Conservation (phyloP, 352 stramenopile genomes). For the Pythium brassicae region DNA sequence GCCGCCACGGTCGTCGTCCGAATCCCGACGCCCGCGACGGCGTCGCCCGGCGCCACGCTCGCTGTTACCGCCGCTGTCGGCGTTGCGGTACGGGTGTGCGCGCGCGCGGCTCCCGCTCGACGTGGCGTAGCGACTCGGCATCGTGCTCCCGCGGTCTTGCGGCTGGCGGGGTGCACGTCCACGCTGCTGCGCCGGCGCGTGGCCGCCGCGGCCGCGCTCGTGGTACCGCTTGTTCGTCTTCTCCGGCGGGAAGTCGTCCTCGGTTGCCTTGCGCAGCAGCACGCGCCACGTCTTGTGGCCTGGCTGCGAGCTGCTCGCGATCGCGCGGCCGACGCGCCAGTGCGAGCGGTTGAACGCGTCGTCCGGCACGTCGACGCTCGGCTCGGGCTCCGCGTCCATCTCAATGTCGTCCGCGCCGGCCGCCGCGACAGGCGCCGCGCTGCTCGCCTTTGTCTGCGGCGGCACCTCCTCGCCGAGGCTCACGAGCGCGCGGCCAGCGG, state of each 20-base stretch:
- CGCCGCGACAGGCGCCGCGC: background rate
- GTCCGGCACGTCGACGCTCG: slow-evolving; percentile 34
- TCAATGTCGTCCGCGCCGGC: slow-evolving; percentile 41
- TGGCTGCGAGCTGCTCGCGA: slow-evolving; percentile 48
- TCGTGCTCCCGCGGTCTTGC: slow-evolving; percentile 18
- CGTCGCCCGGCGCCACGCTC: slow-evolving; percentile 12
- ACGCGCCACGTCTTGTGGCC: slow-evolving; percentile 66
- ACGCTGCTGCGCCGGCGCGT: slow-evolving; percentile 18
- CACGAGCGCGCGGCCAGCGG: slow-evolving; percentile 56
- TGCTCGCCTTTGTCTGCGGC: slow-evolving; percentile 27
- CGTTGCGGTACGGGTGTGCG: slow-evolving; percentile 38
- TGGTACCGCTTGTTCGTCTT: slow-evolving; percentile 77
- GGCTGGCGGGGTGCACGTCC: slow-evolving; percentile 8
- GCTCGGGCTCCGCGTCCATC: slow-evolving; percentile 36
- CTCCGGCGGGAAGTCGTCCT: slow-evolving; percentile 76
- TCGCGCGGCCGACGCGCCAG: slow-evolving; percentile 50
- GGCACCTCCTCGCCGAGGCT: slow-evolving; percentile 49
- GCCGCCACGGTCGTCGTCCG: slow-evolving; percentile 15
- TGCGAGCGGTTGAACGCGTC: slow-evolving; percentile 57
- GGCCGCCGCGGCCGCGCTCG: slow-evolving; percentile 23
- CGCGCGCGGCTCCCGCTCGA: slow-evolving; percentile 19
- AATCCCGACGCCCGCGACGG: slow-evolving; percentile 4
- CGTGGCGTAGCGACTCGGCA: slow-evolving; percentile 25
- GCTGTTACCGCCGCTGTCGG: slow-evolving; percentile 18
- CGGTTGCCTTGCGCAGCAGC: slow-evolving; percentile 62